Evolutionary conservation across 139 green algal genomes (phyloP).

Genomic region (Trebouxia sp.): DNA sequence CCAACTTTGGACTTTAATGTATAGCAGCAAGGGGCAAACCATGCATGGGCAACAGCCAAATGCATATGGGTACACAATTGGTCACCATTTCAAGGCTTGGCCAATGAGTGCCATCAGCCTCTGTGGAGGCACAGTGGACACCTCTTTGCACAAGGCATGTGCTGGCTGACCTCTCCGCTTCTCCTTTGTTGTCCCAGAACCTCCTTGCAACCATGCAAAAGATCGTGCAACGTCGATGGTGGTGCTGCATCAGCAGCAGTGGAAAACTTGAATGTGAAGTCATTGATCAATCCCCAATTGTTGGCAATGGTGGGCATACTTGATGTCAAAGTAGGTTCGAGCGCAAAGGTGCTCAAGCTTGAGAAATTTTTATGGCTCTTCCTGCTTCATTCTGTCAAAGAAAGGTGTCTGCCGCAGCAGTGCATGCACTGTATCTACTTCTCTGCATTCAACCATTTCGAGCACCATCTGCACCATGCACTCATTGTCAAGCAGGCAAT

Average conservation of each 20-base stretch:
- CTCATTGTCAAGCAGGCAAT: too few species aligned
- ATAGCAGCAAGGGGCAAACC: too few species aligned
- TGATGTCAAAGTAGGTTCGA: constrained; percentile 79
- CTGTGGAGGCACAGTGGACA: constrained; percentile 82
- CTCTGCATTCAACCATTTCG: constrained; percentile 94
- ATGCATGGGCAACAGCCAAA: too few species aligned
- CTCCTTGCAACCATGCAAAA: too few species aligned
- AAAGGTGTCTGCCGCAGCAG: constrained; percentile 90
- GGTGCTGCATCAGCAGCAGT: too few species aligned
- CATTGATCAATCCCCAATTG: too few species aligned
- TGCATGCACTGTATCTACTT: constrained; percentile 87
- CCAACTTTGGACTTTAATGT: too few species aligned
- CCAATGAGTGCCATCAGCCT: constrained; percentile 94
- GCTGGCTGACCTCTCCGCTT: constrained; percentile 84
- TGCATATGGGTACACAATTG: background rate
- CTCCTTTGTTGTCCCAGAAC: constrained; percentile 75
- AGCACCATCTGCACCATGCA: constrained; percentile 80
- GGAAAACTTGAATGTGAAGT: too few species aligned
- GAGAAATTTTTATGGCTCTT: constrained; percentile 84
- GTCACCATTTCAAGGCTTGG: constrained; percentile 92
- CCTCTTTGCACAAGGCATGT: constrained; percentile 80
- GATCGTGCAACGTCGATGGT: too few species aligned
- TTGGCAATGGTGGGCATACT: constrained; percentile 32
- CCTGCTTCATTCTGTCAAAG: constrained; percentile 79
- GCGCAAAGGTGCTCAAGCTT: constrained; percentile 82